Conservation (phyloP, 2,329 filamentous ascomycete genomes). For the Thyridium curvatum region DNA sequence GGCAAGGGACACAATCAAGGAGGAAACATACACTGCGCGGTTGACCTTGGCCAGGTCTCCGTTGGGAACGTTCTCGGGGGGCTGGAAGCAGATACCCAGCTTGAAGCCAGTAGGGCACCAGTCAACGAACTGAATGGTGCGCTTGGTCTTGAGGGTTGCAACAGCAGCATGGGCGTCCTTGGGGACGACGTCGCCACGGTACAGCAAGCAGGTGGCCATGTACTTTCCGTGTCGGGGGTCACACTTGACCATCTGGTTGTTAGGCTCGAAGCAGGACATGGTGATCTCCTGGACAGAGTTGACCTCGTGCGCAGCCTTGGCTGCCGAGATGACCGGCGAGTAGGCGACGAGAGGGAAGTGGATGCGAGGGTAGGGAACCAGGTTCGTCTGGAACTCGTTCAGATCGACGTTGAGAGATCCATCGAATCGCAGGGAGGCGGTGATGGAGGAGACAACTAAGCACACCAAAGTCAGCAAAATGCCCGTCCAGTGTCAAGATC, state of each 20-base stretch:
- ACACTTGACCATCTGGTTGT: conserved; percentile 99
- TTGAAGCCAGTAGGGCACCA: conserved; percentile 99
- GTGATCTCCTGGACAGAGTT: conserved; percentile 98
- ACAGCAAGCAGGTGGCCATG: conserved; percentile 97
- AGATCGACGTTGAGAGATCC: conserved; percentile 98
- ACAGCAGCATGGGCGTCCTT: conserved; percentile 92
- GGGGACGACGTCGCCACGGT: conserved; percentile 96
- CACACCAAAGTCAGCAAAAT: conserved; percentile 20
- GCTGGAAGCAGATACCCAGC: conserved; percentile 99
- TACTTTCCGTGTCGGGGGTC: conserved; percentile 99
- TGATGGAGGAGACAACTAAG: conserved; percentile 93
- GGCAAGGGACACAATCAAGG: background rate
- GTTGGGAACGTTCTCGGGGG: conserved; percentile 91
- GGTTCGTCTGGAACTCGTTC: conserved; percentile 99
- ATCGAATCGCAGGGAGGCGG: conserved; percentile 95
- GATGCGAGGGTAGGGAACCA: conserved; percentile 97
- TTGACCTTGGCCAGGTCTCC: conserved; percentile 96
- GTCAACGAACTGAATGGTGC: conserved; percentile 98
- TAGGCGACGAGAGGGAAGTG: conserved; percentile 99
- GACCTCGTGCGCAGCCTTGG: conserved; percentile 95
- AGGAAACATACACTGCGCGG: conserved; percentile 80
- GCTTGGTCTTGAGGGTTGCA: conserved; percentile 97
- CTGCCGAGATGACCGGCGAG: conserved; percentile 85
- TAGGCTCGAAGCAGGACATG: conserved; percentile 98
- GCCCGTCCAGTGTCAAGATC: background rate